These are phyloP conservation scores for Backusella macrospora DNA, from an alignment of 192 early-diverging fungal species.

Conservation along the genomic window DNA sequence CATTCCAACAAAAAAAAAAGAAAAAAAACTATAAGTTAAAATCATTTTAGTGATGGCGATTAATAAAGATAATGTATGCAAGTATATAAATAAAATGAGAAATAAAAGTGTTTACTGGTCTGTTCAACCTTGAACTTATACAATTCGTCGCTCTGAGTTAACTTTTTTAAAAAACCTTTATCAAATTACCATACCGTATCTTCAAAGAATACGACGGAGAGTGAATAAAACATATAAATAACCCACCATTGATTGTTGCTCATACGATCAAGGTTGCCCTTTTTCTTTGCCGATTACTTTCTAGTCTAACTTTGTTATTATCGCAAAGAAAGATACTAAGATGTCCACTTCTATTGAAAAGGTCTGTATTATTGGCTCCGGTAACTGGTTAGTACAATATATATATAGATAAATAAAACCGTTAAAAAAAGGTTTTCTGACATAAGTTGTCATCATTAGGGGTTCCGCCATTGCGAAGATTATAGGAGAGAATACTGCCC, in stretches of 20 bases:
- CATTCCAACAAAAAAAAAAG: too few species aligned
- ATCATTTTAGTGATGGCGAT: too few species aligned
- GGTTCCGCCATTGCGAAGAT: constrained; percentile 93
- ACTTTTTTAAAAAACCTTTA: constrained; percentile 10
- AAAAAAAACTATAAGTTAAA: background rate
- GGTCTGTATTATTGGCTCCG: constrained; percentile 89
- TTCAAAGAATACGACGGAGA: background rate
- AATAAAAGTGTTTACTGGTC: constrained; percentile 2
- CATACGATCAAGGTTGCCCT: background rate
- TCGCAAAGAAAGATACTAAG: background rate
- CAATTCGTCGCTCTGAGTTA: constrained; percentile 12
- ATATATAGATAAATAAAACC: background rate
- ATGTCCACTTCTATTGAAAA: constrained; percentile 52
- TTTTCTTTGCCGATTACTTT: background rate
- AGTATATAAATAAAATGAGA: background rate
- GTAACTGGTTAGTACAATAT: constrained; percentile 76
- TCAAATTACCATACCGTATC: constrained; percentile 7
- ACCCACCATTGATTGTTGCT: background rate
- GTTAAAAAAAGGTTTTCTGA: background rate
- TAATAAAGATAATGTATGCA: too few species aligned
- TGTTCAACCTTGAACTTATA: background rate
- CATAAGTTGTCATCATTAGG: constrained; percentile 51
- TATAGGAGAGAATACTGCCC: constrained; percentile 77
- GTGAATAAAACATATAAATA: constrained; percentile 6
- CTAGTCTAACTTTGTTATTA: background rate